Evolutionary conservation across 139 green algal species (phyloP), one percentile per base, ranked within the genome.

Genomic region (Coelastrella sp.): DNA sequence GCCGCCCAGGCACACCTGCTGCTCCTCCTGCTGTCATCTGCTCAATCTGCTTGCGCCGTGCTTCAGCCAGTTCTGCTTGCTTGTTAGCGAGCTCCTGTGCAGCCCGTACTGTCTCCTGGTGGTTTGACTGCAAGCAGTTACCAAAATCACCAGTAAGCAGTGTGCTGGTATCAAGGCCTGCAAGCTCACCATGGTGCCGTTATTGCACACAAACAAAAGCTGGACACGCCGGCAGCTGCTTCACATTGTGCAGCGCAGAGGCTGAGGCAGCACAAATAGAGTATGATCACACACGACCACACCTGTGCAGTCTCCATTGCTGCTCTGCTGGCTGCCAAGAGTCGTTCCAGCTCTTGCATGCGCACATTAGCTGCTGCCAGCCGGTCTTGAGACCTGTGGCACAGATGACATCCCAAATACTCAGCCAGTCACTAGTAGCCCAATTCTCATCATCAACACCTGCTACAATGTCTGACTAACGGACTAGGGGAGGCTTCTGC

Each of bases 51-150:
- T 59, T 19, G 20, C 60, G 25, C 78, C 78, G 27, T 7, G n/a
- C n/a, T 24, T 87, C 78, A 12, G 87, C 87, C 78, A 91, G 78
- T 63, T 86, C 60, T 49, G 49, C 61, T 66, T 83, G 73, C 35
- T 80, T 70, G n/a, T 35, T 20, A 27, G 78, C 78, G 35, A 80
- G 65, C 78, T 83, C 20, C 63, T 87, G 58, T 12, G 78, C 65
- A 10, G 78, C 87, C 24, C 25, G 57, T 27, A 87, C 25, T 24
- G 87, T 83, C 78, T 86, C 87, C 63, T 79, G 63, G 56, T 87
- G 78, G 4, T 83, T 66, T 25, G 84, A 66, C 84, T 88, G 68
- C 68, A 76, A 70, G 15, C 63, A 70, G 63, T 17, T 22, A 17
- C 63, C 12, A 70, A 17, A 7, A 70, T 22, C 15, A 70, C 63